Evolutionary conservation across 2,329 filamentous ascomycete genomes (phyloP).

Genomic region (Juglanconis oblonga): DNA sequence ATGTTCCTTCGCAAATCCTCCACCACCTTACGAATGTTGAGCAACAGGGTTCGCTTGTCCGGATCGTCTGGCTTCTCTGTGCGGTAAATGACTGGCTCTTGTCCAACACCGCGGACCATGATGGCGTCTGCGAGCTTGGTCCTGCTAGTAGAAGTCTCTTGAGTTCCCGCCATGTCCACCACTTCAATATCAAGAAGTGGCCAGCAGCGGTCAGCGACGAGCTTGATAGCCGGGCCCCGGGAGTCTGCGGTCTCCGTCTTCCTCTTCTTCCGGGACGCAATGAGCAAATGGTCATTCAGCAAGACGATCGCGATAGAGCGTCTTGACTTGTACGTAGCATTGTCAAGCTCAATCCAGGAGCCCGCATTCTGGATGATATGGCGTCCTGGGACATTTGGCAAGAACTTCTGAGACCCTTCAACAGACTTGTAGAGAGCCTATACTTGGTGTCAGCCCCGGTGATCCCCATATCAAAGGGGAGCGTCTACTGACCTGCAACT

Average conservation of each 20-base stretch:
- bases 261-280: constrained; percentile 91
- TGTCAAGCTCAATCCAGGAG: constrained; percentile 93
- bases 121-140: constrained; percentile 79
- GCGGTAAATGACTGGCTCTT: constrained; percentile 91
- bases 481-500: constrained; percentile 52
- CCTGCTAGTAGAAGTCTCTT: constrained; percentile 51
- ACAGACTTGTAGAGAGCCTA: constrained; percentile 87
- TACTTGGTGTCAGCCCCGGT: not conserved
- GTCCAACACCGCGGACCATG: constrained; percentile 80
- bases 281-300: constrained; percentile 88
- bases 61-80: constrained; percentile 77
- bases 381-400: constrained; percentile 85
- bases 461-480: too few relatives aligned
- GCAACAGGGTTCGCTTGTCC: constrained; percentile 77
- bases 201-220: constrained; percentile 94
- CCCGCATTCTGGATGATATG: constrained; percentile 93
- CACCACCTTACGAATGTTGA: constrained; percentile 87
- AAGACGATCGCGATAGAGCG: constrained; percentile 88
- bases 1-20: constrained; percentile 86
- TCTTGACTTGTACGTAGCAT: constrained; percentile 92
- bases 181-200: constrained; percentile 89
- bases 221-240: constrained; percentile 62
- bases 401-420: constrained; percentile 96
- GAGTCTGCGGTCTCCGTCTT: constrained; percentile 65
- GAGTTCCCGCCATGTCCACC: constrained; percentile 75